phyloP scores from a whole-genome alignment of 2,329 filamentous ascomycete genomes.

The Botrytis squamosa region DNA sequence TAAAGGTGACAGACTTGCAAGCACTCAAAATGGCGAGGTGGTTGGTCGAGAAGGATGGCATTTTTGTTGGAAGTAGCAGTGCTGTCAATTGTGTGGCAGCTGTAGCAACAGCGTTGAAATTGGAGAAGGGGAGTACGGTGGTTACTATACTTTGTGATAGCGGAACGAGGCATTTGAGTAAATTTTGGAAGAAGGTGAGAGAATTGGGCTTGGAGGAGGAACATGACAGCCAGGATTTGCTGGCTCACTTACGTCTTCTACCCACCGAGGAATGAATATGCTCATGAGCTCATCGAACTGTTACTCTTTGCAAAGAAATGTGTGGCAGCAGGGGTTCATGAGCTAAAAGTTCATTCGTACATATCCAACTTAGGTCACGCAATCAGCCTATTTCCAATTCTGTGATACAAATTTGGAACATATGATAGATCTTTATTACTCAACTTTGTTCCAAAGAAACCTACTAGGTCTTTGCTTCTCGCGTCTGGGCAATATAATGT shows the following conservation, averaged over 20 bases:
- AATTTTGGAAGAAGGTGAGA: slow-evolving; percentile 76
- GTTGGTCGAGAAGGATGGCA: slow-evolving; percentile 91
- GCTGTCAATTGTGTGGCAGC: slow-evolving; percentile 94
- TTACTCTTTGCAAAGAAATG: background rate
- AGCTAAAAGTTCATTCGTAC: background rate
- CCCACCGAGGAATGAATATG: background rate
- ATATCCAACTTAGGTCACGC: background rate
- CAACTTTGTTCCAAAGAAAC: background rate
- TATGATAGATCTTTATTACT: background rate
- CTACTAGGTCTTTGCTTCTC: background rate
- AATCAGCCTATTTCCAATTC: background rate
- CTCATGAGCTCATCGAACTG: background rate
- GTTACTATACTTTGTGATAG: slow-evolving; percentile 85
- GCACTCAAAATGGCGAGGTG: slow-evolving; percentile 92
- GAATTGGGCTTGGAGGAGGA: slow-evolving; percentile 66
- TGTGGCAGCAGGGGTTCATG: background rate
- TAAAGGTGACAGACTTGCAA: slow-evolving; percentile 84
- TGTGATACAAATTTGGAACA: background rate
- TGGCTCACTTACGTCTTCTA: slow-evolving; percentile 34
- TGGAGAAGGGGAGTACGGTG: slow-evolving; percentile 62
- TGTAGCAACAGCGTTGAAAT: slow-evolving; percentile 61
- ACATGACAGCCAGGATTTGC: slow-evolving; percentile 48
- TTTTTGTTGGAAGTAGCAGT: slow-evolving; percentile 92
- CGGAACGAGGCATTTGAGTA: slow-evolving; percentile 79
- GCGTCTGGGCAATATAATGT: background rate